Conservation (phyloP, 2,329 filamentous ascomycete species). For the Rachicladosporium sp. region DNA sequence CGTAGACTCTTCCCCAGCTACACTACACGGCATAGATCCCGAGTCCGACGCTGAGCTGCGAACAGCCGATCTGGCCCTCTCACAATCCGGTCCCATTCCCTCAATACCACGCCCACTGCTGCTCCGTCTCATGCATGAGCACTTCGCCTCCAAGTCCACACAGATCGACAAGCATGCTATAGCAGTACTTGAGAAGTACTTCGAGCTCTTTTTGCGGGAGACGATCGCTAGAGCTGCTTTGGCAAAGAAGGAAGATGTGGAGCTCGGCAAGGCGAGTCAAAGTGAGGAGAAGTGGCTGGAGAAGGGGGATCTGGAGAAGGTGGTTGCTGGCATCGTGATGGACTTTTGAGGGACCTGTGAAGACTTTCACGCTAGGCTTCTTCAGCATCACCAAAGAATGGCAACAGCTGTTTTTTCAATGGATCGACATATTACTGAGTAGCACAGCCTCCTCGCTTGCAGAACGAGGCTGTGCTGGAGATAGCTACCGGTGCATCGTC, state of each 20-base stretch:
- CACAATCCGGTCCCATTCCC: constrained; percentile 15
- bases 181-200: constrained; percentile 64
- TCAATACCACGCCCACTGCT: constrained; percentile 63
- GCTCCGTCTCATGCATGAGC: constrained; percentile 63
- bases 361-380: too few species aligned
- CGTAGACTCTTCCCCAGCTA: too few species aligned
- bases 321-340: constrained; percentile 71
- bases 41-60: not conserved
- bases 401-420: too few species aligned
- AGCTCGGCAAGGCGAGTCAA: constrained; percentile 19
- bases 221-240: constrained; percentile 67
- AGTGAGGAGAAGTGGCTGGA: constrained; percentile 34
- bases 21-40: too few species aligned
- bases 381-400: too few species aligned
- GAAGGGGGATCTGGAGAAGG: constrained; percentile 81
- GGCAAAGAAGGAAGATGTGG: constrained; percentile 43
- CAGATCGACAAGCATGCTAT: constrained; percentile 69
- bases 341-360: constrained; percentile 50
- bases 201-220: constrained; percentile 84
- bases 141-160: constrained; percentile 59
- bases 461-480: too few species aligned
- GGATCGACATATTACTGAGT: too few species aligned
- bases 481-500: too few species aligned
- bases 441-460: too few species aligned
- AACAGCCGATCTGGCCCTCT: constrained; percentile 3